A percentile compares a stretch with the other conserved stretches of the same genome.
Evolutionary conservation across 345 rosid species (phyloP).

Genomic region (Arabis alpina): DNA sequence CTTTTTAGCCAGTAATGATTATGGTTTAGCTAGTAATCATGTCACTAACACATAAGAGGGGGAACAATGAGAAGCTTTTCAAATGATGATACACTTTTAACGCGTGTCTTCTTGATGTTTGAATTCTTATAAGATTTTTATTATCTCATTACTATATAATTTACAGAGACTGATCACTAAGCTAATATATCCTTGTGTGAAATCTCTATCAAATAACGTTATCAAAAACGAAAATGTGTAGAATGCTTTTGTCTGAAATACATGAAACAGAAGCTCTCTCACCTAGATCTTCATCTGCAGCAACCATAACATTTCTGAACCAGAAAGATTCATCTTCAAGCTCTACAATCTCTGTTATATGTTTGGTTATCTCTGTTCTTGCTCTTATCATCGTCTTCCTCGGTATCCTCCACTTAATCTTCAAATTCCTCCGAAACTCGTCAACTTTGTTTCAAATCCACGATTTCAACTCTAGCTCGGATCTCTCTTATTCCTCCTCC

Average conservation of each 20-base stretch:
- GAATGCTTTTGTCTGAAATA: constrained; percentile 18
- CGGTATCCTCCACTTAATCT: constrained; percentile 65
- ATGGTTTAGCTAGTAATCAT: constrained; percentile 17
- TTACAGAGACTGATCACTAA: constrained; percentile 1
- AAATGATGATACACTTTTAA: constrained; percentile 26
- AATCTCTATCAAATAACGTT: too few species aligned
- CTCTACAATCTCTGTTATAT: constrained; percentile 55
- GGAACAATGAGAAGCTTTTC: constrained; percentile 8
- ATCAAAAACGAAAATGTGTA: neutral
- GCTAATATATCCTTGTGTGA: neutral
- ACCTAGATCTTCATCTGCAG: constrained; percentile 12
- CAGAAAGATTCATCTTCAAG: constrained; percentile 33
- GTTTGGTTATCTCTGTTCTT: constrained; percentile 53
- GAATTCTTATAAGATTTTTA: constrained; percentile 1
- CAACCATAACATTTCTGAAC: constrained; percentile 6
- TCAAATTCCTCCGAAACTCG: constrained; percentile 55
- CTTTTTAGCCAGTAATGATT: constrained; percentile 6
- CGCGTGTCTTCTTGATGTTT: constrained; percentile 11
- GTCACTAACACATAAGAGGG: neutral
- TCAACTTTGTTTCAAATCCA: constrained; percentile 49
- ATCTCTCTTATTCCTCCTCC: constrained; percentile 50
- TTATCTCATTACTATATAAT: neutral
- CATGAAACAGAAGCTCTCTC: constrained; percentile 21
- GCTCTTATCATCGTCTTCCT: constrained; percentile 59
- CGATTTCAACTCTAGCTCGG: constrained; percentile 52